Conservation (phyloP, 2,329 filamentous ascomycete genomes). For the Colletotrichum euphorbiae region DNA sequence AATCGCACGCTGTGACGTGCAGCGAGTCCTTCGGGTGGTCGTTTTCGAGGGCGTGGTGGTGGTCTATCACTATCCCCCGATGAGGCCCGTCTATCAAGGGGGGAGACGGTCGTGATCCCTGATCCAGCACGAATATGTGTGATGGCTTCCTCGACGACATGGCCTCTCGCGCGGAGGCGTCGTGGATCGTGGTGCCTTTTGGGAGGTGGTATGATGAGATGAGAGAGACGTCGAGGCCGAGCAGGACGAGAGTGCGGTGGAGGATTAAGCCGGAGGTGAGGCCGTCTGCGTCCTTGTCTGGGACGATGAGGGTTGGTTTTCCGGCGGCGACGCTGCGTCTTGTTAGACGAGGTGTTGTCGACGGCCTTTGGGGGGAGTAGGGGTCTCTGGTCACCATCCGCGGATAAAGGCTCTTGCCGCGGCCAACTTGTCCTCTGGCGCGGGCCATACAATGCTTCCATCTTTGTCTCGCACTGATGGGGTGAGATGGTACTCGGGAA, state of each 20-base stretch:
- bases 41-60: conserved; percentile 66
- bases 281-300: conserved; percentile 78
- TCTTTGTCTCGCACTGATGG: conserved; percentile 54
- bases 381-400: conserved; percentile 60
- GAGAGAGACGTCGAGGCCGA: conserved; percentile 64
- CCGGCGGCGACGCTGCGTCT: conserved; percentile 59
- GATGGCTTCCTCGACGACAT: conserved; percentile 60
- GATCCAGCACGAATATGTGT: conserved; percentile 55
- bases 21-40: conserved; percentile 67
- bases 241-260: conserved; percentile 66
- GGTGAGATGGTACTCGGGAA: conserved; percentile 59
- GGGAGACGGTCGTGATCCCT: conserved; percentile 53
- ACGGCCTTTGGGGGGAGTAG: not conserved
- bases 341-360: not conserved
- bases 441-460: conserved; percentile 71
- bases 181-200: conserved; percentile 70
- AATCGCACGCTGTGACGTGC: conserved; percentile 72
- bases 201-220: conserved; percentile 69
- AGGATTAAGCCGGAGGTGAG: conserved; percentile 73
- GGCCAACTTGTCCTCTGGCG: conserved; percentile 65
- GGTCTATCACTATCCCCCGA: conserved; percentile 71
- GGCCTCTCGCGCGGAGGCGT: conserved; percentile 60
- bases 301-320: conserved; percentile 69
- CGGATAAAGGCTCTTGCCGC: conserved; percentile 66
- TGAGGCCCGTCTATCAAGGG: conserved; percentile 63